Percentiles rank a stretch among this genome's conserved stretches.
phyloP scores from a whole-genome alignment of 2,329 filamentous ascomycete genomes.

The Fusarium nelsonii region DNA sequence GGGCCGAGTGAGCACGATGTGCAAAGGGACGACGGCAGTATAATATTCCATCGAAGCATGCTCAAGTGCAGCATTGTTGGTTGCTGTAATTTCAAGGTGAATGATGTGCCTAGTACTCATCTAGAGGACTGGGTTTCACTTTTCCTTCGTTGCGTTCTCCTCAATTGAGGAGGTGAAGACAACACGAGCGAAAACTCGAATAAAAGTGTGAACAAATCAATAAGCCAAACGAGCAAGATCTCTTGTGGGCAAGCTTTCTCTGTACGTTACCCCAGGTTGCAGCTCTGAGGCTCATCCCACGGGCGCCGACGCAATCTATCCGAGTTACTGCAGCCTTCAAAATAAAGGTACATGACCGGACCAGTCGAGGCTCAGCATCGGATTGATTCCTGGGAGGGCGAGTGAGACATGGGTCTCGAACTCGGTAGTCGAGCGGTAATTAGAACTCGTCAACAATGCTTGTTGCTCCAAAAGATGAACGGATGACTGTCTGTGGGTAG shows the following conservation, averaged over 20 bases:
- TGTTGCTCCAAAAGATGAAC: conserved; percentile 24
- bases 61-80: background rate
- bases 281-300: conserved; percentile 23
- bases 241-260: conserved; percentile 23
- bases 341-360: background rate
- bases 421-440: conserved; percentile 38
- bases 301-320: conserved; percentile 24
- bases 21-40: conserved; percentile 3
- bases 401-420: conserved; percentile 31
- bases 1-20: conserved; percentile 5
- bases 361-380: conserved; percentile 25
- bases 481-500: conserved; percentile 26
- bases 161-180: no score
- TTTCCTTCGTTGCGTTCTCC: background rate
- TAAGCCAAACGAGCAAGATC: background rate
- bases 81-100: conserved; percentile 12
- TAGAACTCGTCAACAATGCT: conserved; percentile 40
- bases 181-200: background rate
- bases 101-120: background rate
- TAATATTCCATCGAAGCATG: conserved; percentile 13
- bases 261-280: conserved; percentile 25
- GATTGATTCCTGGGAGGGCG: conserved; percentile 16
- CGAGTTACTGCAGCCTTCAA: conserved; percentile 19
- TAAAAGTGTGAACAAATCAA: background rate
- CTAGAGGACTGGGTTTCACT: background rate